Evolutionary conservation across 208 protist species (phyloP).

Genomic region (Phytomonas sp.): DNA sequence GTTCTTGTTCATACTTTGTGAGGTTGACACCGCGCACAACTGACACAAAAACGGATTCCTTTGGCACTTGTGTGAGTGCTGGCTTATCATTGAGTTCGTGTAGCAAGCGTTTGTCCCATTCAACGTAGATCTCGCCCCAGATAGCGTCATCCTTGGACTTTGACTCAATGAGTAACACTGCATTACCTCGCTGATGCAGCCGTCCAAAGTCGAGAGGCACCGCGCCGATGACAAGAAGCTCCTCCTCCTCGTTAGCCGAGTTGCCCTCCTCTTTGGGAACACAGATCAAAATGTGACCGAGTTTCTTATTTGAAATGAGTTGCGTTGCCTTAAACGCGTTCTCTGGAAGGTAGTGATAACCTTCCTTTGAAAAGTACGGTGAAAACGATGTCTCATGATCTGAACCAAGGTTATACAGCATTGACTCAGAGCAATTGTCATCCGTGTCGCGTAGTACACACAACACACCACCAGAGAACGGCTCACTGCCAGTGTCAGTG

Average conservation of each 20-base stretch:
- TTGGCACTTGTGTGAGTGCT: conserved; percentile 22
- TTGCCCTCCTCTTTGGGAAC: conserved; percentile 55
- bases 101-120: conserved; percentile 62
- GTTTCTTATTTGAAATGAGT: conserved; percentile 80
- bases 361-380: conserved; percentile 69
- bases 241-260: conserved; percentile 56
- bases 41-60: conserved; percentile 71
- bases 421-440: conserved; percentile 84
- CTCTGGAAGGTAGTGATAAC: conserved; percentile 78
- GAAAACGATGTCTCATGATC: conserved; percentile 56
- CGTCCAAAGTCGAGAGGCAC: conserved; percentile 82
- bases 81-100: conserved; percentile 14
- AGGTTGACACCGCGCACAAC: conserved; percentile 76
- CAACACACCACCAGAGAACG: conserved; percentile 62
- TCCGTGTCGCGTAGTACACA: conserved; percentile 84
- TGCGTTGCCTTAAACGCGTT: conserved; percentile 76
- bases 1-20: conserved; percentile 23
- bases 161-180: conserved; percentile 81
- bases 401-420: conserved; percentile 43
- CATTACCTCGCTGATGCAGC: conserved; percentile 66
- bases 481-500: conserved; percentile 69
- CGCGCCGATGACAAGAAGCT: conserved; percentile 80
- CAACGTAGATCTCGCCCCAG: conserved; percentile 80
- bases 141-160: conserved; percentile 80
- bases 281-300: conserved; percentile 81